A percentile compares a stretch with the other conserved stretches of the same genome.
Evolutionary conservation across 2,329 filamentous ascomycete genomes (phyloP).

Genomic region (Ceratocystis albifundus): DNA sequence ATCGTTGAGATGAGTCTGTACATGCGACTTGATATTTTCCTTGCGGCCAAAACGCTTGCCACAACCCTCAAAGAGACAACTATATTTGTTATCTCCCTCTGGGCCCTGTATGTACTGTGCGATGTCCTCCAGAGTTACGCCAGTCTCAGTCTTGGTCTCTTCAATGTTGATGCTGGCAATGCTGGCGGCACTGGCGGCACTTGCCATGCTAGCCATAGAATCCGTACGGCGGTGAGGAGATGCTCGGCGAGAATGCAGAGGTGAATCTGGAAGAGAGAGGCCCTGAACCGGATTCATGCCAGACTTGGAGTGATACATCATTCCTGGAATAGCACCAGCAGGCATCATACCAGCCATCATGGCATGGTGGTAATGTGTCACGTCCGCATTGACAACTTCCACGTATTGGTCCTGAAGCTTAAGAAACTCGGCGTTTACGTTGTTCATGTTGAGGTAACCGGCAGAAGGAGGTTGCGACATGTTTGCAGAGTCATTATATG

Average conservation of each 20-base stretch:
- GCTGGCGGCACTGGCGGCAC: conserved; percentile 48
- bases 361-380: conserved; percentile 20
- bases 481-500: conserved; percentile 35
- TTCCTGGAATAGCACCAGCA: conserved; percentile 10
- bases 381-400: conserved; percentile 14
- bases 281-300: background rate
- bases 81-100: conserved; percentile 66
- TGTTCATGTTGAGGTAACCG: conserved; percentile 47
- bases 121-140: conserved; percentile 78
- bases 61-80: conserved; percentile 66
- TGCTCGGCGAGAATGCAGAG: conserved; percentile 21
- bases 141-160: conserved; percentile 61
- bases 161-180: conserved; percentile 53
- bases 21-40: conserved; percentile 97
- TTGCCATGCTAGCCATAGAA: conserved; percentile 47
- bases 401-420: conserved; percentile 29
- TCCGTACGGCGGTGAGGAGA: conserved; percentile 44
- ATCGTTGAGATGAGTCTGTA: conserved; percentile 95
- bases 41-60: conserved; percentile 89
- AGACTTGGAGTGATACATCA: conserved; percentile 19
- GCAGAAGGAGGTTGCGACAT: conserved; percentile 36
- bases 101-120: conserved; percentile 61
- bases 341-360: conserved; percentile 22
- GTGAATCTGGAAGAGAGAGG: background rate
- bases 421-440: conserved; percentile 36